Base-by-base conservation (phyloP, 495 filamentous ascomycete genomes). In the Lentithecium fluviatile region DNA sequence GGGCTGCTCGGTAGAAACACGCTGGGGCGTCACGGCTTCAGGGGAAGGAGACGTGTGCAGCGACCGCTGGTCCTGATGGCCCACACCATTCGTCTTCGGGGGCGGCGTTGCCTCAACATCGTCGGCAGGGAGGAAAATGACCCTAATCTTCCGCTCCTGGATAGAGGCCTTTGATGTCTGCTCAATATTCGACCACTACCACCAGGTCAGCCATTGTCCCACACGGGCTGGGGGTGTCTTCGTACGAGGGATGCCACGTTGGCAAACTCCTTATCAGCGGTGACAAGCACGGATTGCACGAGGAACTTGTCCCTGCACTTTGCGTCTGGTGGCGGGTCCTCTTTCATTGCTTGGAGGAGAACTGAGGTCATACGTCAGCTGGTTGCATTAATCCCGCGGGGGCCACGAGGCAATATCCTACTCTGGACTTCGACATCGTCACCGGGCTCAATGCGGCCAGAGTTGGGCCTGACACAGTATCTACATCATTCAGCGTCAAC, bases 261-360 rank as follows among this genome's bases (percentile, higher is more conserved):
- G 32, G 79, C 79, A 63, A 86, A 88, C 68, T 97, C 91, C 76
- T 88, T 88, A 61, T 96, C 91, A 58, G 82, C 81, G 4, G 87
- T 86, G 65, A 98, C 89, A 34, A 83, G 77, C 58, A 96, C 89
- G 19, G 93, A 95, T 76, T 98, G 94, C 36, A 98, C 95, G 48
- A 98, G 83, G 74, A 98, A 98, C 78, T 98, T 98, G 78, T 98
- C 94, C 71, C 90, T 86, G 79, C 93, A 97, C 70, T 90, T 90
- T 38, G 86, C 87, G 69, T 95, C 92, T 32, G 74, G 56, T 2
- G 94, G 83, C 24, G 93, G 94, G 69, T 97, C 91, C 69, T 91
- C 85, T 77, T 95, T 96, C 95, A 97, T 95, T 20, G 92, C 90
- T 77, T 98, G 94, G 24, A 98, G 83, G 37, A 97, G 83, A 19